Evolutionary conservation across 2,329 filamentous ascomycete species (phyloP), one percentile per base, ranked within the genome.

Genomic region (Lecanosticta acicola): DNA sequence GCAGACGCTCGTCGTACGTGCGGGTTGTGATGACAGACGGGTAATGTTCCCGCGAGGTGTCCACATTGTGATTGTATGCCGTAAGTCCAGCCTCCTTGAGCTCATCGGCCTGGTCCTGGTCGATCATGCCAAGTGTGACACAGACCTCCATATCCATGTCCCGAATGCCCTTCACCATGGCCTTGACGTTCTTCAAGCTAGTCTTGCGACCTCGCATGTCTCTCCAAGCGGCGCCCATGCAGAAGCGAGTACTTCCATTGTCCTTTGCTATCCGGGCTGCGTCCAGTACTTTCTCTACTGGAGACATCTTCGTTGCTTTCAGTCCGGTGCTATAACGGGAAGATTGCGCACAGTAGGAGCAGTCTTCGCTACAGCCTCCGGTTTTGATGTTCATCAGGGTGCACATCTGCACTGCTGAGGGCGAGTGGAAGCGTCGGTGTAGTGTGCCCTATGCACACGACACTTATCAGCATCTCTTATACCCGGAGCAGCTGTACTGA

Each of bases 301-400:
- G 78, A 51, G 84, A 84, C 62, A 94, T 80, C 58, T 87, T 86
- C 51, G 84, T 86, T 9, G 89, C 85, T 62, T 87, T 79, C 24
- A 94, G 76, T 5, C 87, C 87, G 3, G 89, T 82, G 56, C 74
- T 68, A 76, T 94, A 84, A 19, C 86, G 83, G 4, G 86, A 88
- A 3, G 88, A 90, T 68, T 94, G 88, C 2, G 88, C 86, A 67
- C 88, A 94, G 78, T 95, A 95, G 18, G 84, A 87, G 71, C 89
- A 95, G 68, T 95, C 89, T 67, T 94, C 89, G 58, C 81, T 88
- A 70, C 89, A 95, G 39, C 89, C 89, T 44, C 89, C 89, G 7
- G 87, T 94, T 66, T 95, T 95, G 74, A 95, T 95, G 74, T 94
- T 94, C 86, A 94, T 94, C 48, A 95, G 75, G 0, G 89, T 95